Percentiles rank a stretch among this genome's conserved stretches.
These are phyloP conservation scores for Aspergillus sp. DNA, from an alignment of 2,329 filamentous ascomycete species.

Conservation along the genomic window DNA sequence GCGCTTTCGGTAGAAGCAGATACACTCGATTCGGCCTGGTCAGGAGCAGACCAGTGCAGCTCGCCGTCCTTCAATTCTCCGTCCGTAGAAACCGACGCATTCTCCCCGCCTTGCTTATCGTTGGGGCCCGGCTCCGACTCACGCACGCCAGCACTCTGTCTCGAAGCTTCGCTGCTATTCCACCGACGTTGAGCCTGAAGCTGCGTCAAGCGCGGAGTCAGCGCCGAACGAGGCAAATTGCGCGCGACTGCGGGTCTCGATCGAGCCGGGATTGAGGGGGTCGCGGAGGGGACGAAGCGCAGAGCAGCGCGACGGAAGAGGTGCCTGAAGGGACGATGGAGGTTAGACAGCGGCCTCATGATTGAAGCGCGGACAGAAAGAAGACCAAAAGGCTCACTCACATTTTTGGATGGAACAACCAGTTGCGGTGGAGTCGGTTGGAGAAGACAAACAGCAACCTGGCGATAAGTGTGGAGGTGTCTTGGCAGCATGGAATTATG, in stretches of 20 bases:
- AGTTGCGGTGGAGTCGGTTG: no score
- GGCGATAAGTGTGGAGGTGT: no score
- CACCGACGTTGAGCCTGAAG: conserved; percentile 33
- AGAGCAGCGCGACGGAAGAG: conserved; percentile 49
- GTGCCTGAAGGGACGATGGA: no score
- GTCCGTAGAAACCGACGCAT: no score
- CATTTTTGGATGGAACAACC: no score
- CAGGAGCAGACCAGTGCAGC: no score
- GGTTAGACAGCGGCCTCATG: no score
- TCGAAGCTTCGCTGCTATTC: conserved; percentile 6
- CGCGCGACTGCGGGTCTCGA: conserved; percentile 33
- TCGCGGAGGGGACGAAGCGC: conserved; percentile 37
- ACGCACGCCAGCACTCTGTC: not conserved
- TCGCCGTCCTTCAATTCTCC: no score
- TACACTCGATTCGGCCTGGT: not conserved
- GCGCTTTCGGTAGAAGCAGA: not conserved
- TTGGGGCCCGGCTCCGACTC: not conserved
- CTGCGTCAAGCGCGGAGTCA: conserved; percentile 32
- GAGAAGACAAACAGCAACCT: no score
- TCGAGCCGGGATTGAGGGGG: conserved; percentile 35
- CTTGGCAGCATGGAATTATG: no score
- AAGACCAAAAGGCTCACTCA: not conserved
- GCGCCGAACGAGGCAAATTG: conserved; percentile 13
- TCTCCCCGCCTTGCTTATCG: not conserved
- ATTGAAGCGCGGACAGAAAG: not conserved